phyloP scores from a whole-genome alignment of 306 rosid genomes.

The Astragalus membranaceus region DNA sequence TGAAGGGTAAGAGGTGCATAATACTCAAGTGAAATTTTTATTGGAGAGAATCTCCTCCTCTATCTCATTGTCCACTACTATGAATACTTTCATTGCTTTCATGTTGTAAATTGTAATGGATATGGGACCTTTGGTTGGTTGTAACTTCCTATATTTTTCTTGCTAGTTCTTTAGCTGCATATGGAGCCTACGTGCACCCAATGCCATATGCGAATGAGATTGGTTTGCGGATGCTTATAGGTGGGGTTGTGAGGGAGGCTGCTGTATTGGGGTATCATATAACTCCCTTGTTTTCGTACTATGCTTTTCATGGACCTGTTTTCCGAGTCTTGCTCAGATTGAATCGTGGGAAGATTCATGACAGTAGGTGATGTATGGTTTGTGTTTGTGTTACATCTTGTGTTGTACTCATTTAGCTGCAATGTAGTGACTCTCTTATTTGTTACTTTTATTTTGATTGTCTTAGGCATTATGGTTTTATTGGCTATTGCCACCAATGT shows the following conservation, averaged over 20 bases:
- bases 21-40: too few relatives aligned
- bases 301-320: constrained; percentile 86
- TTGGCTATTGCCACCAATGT: constrained; percentile 65
- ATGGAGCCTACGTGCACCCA: constrained; percentile 86
- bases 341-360: constrained; percentile 64
- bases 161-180: constrained; percentile 83
- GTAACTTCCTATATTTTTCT: constrained; percentile 11
- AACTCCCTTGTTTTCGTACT: constrained; percentile 73
- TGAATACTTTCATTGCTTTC: not conserved
- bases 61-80: too few relatives aligned
- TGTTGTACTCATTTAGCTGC: not conserved
- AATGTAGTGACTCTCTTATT: not conserved
- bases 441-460: not conserved
- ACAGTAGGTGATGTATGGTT: constrained; percentile 41
- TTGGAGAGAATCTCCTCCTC: too few relatives aligned
- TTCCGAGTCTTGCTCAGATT: constrained; percentile 78
- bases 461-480: constrained; percentile 63
- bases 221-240: constrained; percentile 93
- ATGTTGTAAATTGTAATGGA: constrained; percentile 9
- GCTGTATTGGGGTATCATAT: constrained; percentile 68
- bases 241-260: constrained; percentile 89
- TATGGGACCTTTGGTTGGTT: not conserved
- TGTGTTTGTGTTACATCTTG: not conserved
- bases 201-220: constrained; percentile 86
- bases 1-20: too few relatives aligned